Conservation (phyloP, 2,329 filamentous ascomycete species). For the Fusarium drepaniforme region DNA sequence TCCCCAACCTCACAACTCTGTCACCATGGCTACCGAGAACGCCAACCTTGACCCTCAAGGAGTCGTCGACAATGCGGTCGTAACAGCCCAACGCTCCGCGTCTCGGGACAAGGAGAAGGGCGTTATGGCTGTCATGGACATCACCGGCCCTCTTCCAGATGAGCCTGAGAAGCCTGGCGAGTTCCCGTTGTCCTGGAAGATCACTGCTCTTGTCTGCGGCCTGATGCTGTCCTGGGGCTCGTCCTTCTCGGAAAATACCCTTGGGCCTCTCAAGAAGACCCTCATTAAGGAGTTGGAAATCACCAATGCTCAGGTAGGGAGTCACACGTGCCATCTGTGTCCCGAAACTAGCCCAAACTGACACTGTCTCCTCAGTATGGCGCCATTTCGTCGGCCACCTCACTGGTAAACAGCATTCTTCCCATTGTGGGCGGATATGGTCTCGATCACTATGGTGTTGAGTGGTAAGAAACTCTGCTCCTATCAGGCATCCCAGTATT, state of each 20-base stretch:
- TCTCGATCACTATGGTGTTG: not conserved
- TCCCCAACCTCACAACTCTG: not conserved
- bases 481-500: not conserved
- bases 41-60: not conserved
- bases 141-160: not conserved
- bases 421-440: not conserved
- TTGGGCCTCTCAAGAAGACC: not conserved
- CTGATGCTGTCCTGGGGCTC: not conserved
- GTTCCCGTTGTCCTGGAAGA: not conserved
- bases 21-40: not conserved
- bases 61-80: not conserved
- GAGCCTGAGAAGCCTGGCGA: not conserved
- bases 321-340: not conserved
- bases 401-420: not conserved
- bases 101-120: not conserved
- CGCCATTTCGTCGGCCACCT: not conserved
- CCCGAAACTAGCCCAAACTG: not conserved
- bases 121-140: not conserved
- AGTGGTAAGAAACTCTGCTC: not conserved
- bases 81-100: not conserved
- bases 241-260: not conserved
- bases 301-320: not conserved
- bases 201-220: not conserved
- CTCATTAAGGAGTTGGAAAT: not conserved
- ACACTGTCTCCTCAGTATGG: not conserved